These are phyloP conservation scores for Plasmodium blacklocki DNA, from an alignment of 169 alveolate genomes.

Conservation along the genomic window DNA sequence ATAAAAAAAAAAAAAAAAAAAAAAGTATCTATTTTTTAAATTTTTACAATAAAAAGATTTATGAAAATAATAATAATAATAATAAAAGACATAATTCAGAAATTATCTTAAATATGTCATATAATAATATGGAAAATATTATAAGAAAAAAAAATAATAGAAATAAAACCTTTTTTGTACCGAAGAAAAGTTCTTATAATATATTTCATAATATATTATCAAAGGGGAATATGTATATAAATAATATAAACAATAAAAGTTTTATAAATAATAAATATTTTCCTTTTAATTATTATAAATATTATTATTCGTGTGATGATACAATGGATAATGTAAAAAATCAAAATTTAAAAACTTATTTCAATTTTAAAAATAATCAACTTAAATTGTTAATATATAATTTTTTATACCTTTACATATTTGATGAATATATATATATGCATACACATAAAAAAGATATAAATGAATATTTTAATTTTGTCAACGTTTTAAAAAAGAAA, in stretches of 20 bases:
- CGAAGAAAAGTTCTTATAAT: too few relatives aligned
- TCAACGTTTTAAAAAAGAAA: conserved; percentile 45
- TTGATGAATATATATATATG: conserved; percentile 65
- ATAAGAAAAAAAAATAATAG: too few relatives aligned
- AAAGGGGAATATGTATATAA: too few relatives aligned
- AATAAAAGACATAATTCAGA: conserved; percentile 24
- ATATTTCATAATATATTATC: too few relatives aligned
- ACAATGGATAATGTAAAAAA: conserved; percentile 5
- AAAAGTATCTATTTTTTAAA: too few relatives aligned
- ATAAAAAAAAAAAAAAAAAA: background rate
- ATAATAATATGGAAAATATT: too few relatives aligned
- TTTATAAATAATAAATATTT: too few relatives aligned
- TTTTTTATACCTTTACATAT: conserved; percentile 43
- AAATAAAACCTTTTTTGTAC: too few relatives aligned
- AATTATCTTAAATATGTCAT: background rate
- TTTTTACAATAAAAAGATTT: too few relatives aligned
- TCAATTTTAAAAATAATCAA: conserved; percentile 53
- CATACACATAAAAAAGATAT: conserved; percentile 69
- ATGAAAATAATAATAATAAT: background rate
- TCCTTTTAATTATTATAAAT: too few relatives aligned
- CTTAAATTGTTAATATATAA: conserved; percentile 58
- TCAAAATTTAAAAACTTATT: conserved; percentile 22
- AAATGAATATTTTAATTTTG: conserved; percentile 69
- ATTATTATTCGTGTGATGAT: background rate
- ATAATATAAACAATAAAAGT: too few relatives aligned